A percentile compares a stretch with the other conserved stretches of the same genome.
Conservation (phyloP, 108 stramenopile species). For the Cylindrotheca fusiformis region DNA sequence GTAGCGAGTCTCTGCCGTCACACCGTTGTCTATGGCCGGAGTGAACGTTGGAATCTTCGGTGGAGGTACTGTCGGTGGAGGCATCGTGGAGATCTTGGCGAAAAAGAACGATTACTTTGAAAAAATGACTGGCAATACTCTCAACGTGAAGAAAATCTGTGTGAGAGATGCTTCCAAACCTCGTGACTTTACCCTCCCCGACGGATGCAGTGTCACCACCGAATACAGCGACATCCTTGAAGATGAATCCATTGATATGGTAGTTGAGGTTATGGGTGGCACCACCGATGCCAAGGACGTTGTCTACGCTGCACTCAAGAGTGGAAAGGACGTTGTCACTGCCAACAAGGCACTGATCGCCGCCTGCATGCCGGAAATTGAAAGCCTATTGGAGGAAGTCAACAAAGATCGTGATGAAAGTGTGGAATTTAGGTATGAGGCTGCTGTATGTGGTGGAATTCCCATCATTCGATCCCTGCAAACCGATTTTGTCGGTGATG, state of each 20-base stretch:
- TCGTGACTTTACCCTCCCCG: constrained; percentile 80
- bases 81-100: constrained; percentile 91
- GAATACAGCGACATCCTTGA: constrained; percentile 80
- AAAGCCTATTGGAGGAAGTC: constrained; percentile 53
- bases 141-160: constrained; percentile 67
- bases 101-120: constrained; percentile 63
- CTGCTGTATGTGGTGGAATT: constrained; percentile 97
- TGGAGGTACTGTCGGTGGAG: constrained; percentile 95
- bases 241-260: constrained; percentile 84
- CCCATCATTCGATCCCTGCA: constrained; percentile 96
- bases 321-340: constrained; percentile 91
- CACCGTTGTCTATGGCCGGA: background rate
- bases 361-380: constrained; percentile 83
- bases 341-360: constrained; percentile 98
- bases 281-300: constrained; percentile 89
- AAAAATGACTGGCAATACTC: constrained; percentile 61
- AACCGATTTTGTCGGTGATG: constrained; percentile 90
- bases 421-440: constrained; percentile 89
- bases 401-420: constrained; percentile 33
- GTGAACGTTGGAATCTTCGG: constrained; percentile 80
- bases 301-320: constrained; percentile 65
- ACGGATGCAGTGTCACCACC: constrained; percentile 68
- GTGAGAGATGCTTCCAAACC: constrained; percentile 73
- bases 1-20: too few relatives aligned
- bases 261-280: constrained; percentile 96